phyloP scores from a whole-genome alignment of 2,329 filamentous ascomycete genomes.

The Plectosphaerella cucumerina region DNA sequence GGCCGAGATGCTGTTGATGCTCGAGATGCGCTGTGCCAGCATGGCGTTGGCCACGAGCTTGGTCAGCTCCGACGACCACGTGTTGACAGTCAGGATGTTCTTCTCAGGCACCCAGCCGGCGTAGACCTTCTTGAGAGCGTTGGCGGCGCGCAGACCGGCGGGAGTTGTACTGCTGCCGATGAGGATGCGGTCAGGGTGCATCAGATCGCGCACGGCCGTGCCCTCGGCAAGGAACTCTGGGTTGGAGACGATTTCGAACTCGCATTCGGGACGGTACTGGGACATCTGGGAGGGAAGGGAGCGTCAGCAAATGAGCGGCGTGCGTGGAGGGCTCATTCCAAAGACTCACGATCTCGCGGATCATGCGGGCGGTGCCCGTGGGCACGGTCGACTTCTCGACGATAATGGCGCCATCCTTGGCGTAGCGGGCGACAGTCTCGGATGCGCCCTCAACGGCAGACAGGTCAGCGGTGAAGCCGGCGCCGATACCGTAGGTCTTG shows the following conservation, averaged over 20 bases:
- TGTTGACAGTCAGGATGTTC: constrained; percentile 67
- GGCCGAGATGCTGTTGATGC: constrained; percentile 77
- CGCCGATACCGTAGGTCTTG: constrained; percentile 65
- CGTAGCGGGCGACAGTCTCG: constrained; percentile 61
- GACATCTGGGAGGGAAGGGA: constrained; percentile 36
- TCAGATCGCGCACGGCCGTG: constrained; percentile 67
- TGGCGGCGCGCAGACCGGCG: constrained; percentile 57
- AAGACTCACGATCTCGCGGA: constrained; percentile 59
- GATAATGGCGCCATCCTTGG: constrained; percentile 65
- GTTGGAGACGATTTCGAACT: constrained; percentile 75
- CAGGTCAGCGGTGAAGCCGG: constrained; percentile 69
- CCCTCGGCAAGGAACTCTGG: constrained; percentile 79
- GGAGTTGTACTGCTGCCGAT: constrained; percentile 65
- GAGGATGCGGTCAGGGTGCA: constrained; percentile 68
- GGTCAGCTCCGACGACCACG: constrained; percentile 73
- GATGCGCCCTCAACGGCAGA: constrained; percentile 67
- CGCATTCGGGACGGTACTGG: constrained; percentile 55
- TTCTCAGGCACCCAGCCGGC: constrained; percentile 64
- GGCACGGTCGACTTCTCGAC: constrained; percentile 83
- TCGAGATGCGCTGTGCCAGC: constrained; percentile 75
- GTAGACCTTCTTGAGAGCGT: constrained; percentile 62
- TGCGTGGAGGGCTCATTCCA: neutral
- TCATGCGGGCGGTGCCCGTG: constrained; percentile 66
- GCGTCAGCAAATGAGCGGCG: neutral
- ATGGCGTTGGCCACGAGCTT: constrained; percentile 79